Percentiles rank a stretch among this genome's conserved stretches.
Evolutionary conservation across 768 basidiomycete genomes (phyloP).

Genomic region (Phylloporus sp.): DNA sequence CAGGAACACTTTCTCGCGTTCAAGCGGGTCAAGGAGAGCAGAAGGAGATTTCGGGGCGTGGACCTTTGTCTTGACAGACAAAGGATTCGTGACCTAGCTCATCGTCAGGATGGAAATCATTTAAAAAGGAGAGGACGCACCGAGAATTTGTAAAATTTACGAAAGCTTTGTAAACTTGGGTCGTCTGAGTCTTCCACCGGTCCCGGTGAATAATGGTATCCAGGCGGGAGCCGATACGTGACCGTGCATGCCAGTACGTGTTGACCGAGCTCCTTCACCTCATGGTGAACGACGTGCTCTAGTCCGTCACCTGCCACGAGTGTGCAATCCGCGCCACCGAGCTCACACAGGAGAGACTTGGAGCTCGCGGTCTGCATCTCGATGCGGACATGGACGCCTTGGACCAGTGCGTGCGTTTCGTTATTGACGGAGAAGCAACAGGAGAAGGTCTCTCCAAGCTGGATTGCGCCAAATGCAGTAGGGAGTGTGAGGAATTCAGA

Average conservation of each 20-base stretch:
- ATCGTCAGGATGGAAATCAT: not conserved
- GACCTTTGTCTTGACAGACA: slow-evolving; percentile 94
- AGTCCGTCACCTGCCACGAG: slow-evolving; percentile 57
- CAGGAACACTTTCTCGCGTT: slow-evolving; percentile 82
- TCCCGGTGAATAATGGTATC: slow-evolving; percentile 47
- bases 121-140: slow-evolving; percentile 42
- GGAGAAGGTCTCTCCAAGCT: slow-evolving; percentile 86
- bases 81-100: slow-evolving; percentile 81
- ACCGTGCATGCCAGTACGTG: slow-evolving; percentile 87
- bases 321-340: slow-evolving; percentile 49
- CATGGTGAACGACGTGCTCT: slow-evolving; percentile 71
- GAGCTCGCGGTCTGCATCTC: slow-evolving; percentile 83
- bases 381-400: slow-evolving; percentile 61
- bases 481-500: slow-evolving; percentile 80
- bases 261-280: slow-evolving; percentile 91
- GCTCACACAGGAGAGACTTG: slow-evolving; percentile 60
- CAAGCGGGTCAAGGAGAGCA: slow-evolving; percentile 55
- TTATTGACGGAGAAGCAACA: slow-evolving; percentile 82
- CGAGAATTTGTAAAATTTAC: slow-evolving; percentile 89
- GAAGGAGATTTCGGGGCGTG: slow-evolving; percentile 73
- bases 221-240: slow-evolving; percentile 69
- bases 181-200: slow-evolving; percentile 50
- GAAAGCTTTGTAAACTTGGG: slow-evolving; percentile 61
- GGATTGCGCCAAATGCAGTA: slow-evolving; percentile 79
- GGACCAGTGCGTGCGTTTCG: slow-evolving; percentile 59